Evolutionary conservation across 805 yeast genomes (phyloP).

Genomic region (Yamadazyma paraphyllophila): DNA sequence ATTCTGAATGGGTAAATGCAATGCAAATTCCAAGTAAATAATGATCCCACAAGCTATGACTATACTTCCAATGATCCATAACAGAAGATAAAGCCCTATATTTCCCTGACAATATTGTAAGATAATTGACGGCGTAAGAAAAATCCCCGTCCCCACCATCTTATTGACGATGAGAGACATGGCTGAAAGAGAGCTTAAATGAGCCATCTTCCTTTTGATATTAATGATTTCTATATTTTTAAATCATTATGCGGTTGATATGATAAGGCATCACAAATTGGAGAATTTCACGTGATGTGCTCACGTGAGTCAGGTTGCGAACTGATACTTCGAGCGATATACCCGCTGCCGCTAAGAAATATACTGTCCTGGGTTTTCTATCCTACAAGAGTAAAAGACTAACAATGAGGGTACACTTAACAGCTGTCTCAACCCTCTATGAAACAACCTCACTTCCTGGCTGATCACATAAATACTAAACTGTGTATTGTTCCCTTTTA

Average conservation of each 20-base stretch:
- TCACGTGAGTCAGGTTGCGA: no score
- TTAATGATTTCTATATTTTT: neutral
- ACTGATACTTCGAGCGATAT: no score
- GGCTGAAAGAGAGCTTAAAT: conserved; percentile 23
- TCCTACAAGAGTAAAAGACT: no score
- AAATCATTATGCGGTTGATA: neutral
- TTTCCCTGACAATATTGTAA: conserved; percentile 39
- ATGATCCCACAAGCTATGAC: conserved; percentile 38
- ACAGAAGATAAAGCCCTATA: conserved; percentile 30
- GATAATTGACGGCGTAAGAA: conserved; percentile 40
- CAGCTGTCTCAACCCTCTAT: no score
- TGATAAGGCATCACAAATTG: neutral
- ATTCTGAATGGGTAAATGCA: conserved; percentile 39
- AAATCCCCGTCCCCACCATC: conserved; percentile 45
- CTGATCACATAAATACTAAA: neutral
- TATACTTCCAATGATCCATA: conserved; percentile 38
- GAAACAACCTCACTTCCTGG: neutral
- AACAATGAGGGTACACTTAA: no score
- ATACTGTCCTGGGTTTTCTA: no score
- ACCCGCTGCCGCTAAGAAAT: conserved; percentile 3
- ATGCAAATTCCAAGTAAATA: conserved; percentile 40
- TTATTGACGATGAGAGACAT: conserved; percentile 42
- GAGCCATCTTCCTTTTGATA: conserved; percentile 5
- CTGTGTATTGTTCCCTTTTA: no score
- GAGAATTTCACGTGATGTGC: conserved; percentile 7